Evolutionary conservation across 2,329 filamentous ascomycete species (phyloP).

Genomic region (Ophiostoma novo-ulmi): DNA sequence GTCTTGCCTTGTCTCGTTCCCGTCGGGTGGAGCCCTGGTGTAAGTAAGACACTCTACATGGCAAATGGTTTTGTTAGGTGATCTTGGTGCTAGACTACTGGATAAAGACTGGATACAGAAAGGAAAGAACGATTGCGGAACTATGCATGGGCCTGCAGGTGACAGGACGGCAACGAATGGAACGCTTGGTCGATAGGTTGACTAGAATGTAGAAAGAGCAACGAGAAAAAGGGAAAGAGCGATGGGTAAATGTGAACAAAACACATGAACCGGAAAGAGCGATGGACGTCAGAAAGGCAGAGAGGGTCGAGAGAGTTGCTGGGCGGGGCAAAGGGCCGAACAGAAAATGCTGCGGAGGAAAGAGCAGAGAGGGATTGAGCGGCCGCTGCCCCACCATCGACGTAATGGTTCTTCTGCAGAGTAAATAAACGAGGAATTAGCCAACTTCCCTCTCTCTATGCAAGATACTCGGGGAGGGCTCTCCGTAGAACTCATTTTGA

Average conservation of each 20-base stretch:
- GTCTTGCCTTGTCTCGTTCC: constrained; percentile 14
- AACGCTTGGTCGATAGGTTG: neutral
- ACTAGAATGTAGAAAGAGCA: neutral
- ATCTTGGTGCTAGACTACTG: neutral
- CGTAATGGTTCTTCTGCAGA: constrained; percentile 20
- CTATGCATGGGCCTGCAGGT: constrained; percentile 17
- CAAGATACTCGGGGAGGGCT: neutral
- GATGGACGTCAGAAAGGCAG: neutral
- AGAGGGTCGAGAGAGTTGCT: neutral
- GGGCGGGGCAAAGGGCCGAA: constrained; percentile 23
- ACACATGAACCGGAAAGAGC: constrained; percentile 2
- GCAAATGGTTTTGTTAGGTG: neutral
- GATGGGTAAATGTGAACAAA: neutral
- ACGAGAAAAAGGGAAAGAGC: neutral
- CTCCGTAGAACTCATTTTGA: neutral
- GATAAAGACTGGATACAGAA: neutral
- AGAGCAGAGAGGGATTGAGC: neutral
- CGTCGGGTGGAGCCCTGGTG: constrained; percentile 19
- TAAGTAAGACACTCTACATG: constrained; percentile 23
- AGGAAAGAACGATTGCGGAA: constrained; percentile 10
- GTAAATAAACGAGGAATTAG: neutral
- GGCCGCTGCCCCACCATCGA: constrained; percentile 23
- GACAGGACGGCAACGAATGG: constrained; percentile 6
- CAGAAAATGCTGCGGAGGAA: constrained; percentile 13
- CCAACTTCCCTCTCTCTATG: too few species aligned